Evolutionary conservation across 768 basidiomycete genomes (phyloP).

Genomic region (Mycena belliarum): DNA sequence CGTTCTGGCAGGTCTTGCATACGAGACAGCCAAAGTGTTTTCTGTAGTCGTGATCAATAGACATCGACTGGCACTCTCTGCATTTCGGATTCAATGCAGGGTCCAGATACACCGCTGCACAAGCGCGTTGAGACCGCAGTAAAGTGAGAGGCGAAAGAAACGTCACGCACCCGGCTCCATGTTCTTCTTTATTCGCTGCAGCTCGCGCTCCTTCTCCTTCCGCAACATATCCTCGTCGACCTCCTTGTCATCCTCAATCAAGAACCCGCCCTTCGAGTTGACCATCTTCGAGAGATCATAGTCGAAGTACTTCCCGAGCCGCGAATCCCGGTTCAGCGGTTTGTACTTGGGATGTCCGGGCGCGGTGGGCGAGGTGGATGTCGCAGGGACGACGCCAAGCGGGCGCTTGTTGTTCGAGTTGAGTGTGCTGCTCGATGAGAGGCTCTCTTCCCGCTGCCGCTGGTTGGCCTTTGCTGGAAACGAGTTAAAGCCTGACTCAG

Average conservation of each 20-base stretch:
- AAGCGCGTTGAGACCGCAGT: neutral
- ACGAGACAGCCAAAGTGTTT: conserved; percentile 84
- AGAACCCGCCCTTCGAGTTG: conserved; percentile 94
- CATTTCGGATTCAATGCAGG: conserved; percentile 79
- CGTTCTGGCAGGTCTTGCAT: conserved; percentile 89
- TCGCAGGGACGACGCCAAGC: conserved; percentile 55
- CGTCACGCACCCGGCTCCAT: conserved; percentile 62
- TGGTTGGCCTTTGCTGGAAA: conserved; percentile 72
- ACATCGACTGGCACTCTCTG: conserved; percentile 80
- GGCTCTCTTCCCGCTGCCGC: conserved; percentile 60
- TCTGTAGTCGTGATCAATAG: conserved; percentile 81
- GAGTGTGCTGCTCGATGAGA: conserved; percentile 42
- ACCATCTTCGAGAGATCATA: conserved; percentile 97
- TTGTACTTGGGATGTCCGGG: conserved; percentile 49
- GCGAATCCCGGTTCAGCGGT: conserved; percentile 69
- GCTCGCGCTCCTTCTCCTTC: conserved; percentile 82
- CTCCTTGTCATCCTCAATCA: conserved; percentile 87
- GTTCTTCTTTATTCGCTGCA: conserved; percentile 73
- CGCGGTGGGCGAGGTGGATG: conserved; percentile 61
- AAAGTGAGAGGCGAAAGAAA: neutral
- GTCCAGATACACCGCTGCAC: conserved; percentile 77
- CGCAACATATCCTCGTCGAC: conserved; percentile 71
- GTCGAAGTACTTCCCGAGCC: conserved; percentile 91
- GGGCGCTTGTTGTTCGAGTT: conserved; percentile 82
- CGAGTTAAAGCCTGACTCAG: neutral